Conservation (phyloP, 352 stramenopile species). For the Elongisporangium anandrum region DNA sequence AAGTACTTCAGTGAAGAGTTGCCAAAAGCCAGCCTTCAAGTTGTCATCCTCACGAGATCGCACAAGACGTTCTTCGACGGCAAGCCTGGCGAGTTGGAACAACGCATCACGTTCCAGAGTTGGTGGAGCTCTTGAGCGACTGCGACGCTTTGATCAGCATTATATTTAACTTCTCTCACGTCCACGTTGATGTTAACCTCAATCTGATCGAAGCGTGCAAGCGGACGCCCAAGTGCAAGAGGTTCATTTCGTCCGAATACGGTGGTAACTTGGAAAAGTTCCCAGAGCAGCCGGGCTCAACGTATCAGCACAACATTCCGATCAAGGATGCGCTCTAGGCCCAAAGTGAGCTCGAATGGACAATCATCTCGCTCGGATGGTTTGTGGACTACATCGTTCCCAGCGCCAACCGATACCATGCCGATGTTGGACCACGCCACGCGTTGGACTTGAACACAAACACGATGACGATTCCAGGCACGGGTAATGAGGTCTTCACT, state of each 20-base stretch:
- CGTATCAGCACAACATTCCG: conserved; percentile 6
- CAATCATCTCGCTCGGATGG: conserved; percentile 18
- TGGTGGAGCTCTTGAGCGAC: conserved; percentile 17
- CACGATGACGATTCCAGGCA: conserved; percentile 27
- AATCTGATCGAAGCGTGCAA: conserved; percentile 29
- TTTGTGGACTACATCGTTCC: conserved; percentile 29
- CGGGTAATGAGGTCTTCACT: conserved; percentile 20
- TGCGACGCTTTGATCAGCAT: conserved; percentile 26
- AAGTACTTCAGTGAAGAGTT: conserved; percentile 28
- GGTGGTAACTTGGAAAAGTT: conserved; percentile 23
- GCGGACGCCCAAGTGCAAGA: conserved; percentile 29
- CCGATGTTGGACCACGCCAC: conserved; percentile 11
- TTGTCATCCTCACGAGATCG: conserved; percentile 8
- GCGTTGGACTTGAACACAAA: conserved; percentile 18
- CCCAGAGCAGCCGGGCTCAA: conserved; percentile 6
- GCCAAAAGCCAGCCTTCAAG: conserved; percentile 8
- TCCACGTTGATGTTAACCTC: conserved; percentile 13
- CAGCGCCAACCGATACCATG: conserved; percentile 18
- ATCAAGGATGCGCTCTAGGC: conserved; percentile 14
- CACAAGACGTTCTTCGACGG: conserved; percentile 9
- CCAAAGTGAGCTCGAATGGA: conserved; percentile 34
- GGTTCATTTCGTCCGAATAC: conserved; percentile 39
- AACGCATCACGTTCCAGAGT: conserved; percentile 13
- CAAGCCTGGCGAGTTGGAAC: conserved; percentile 9
- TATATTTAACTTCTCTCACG: conserved; percentile 10